Conservation (phyloP, 2,329 filamentous ascomycete genomes). For the Venturia nashicola region DNA sequence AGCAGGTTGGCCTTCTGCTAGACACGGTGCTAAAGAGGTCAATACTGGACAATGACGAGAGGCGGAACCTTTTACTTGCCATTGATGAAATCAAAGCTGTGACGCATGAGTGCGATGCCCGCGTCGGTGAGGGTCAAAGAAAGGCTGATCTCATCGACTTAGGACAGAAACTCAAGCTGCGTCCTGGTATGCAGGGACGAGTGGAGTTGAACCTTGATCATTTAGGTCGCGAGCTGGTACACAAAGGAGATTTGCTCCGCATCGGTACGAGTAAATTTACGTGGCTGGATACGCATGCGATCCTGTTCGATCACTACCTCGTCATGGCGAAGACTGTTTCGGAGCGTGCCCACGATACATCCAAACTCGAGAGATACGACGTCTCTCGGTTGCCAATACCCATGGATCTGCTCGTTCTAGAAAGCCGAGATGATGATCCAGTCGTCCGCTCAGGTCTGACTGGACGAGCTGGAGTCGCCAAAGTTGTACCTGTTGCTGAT, state of each 20-base stretch:
- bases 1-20: constrained; percentile 77
- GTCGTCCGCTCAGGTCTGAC: constrained; percentile 70
- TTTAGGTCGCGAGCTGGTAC: constrained; percentile 80
- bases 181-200: constrained; percentile 71
- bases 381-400: constrained; percentile 88
- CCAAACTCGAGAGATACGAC: constrained; percentile 74
- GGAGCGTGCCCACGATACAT: constrained; percentile 51
- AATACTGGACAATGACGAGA: constrained; percentile 75
- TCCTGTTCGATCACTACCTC: constrained; percentile 94
- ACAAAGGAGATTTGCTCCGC: constrained; percentile 77
- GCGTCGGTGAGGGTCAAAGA: constrained; percentile 84
- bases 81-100: constrained; percentile 87
- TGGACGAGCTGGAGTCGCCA: constrained; percentile 56
- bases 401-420: constrained; percentile 87
- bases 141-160: constrained; percentile 83
- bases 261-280: constrained; percentile 63
- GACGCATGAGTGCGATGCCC: constrained; percentile 79
- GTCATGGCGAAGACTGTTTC: constrained; percentile 73
- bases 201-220: constrained; percentile 86
- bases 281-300: constrained; percentile 86
- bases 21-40: constrained; percentile 76
- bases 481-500: constrained; percentile 42
- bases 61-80: constrained; percentile 67
- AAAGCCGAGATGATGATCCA: constrained; percentile 84
- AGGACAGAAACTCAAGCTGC: constrained; percentile 67